Base-by-base conservation (phyloP, 352 stramenopile species). In the Phytophthora sp. region DNA sequence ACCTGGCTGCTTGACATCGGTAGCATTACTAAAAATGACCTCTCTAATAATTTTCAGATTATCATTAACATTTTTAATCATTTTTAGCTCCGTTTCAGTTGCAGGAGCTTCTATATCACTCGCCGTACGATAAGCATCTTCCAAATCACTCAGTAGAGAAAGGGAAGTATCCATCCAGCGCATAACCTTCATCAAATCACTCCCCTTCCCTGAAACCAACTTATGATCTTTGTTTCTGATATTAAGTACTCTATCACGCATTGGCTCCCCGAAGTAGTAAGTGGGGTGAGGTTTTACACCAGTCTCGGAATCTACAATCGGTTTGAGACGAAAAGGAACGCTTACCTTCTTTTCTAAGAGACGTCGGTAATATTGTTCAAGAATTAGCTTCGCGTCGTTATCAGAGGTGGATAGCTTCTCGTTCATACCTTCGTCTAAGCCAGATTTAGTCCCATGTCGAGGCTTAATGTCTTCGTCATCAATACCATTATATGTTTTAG, bases 161-260 rank as follows among this genome's bases (percentile, higher is more conserved):
- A 53, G 21, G 26, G 55, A 63, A 16, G 55, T 63, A 38, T 63
- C 55, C 55, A 63, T 56, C 55, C 55, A 63, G 4, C 44, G 27
- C 4, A 63, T 63, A 7, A 20, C 26, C 16, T 50, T 58, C 24
- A 58, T 47, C 39, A 58, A 23, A 7, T 26, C 36, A 39, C 23
- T 30, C 36, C 18, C 55, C 5, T 55, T 57, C 27, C 57, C 57
- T 35, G 59, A 67, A 47, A 60, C 59, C 39, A 2, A 11, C 42
- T 67, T 56, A 35, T 51, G 21, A 1, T 60, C 16, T 16, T 42
- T 49, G 41, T 67, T 23, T 4, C 42, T 67, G 44, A 61, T 56
- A 15, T 63, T 63, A 1, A 63, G 36, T 16, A 50, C 49, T 6
- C 11, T 7, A 50, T 59, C 9, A 23, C 49, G 8, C 4, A 20